phyloP scores from a whole-genome alignment of 2,329 filamentous ascomycete genomes.

The Epichloe sp. region DNA sequence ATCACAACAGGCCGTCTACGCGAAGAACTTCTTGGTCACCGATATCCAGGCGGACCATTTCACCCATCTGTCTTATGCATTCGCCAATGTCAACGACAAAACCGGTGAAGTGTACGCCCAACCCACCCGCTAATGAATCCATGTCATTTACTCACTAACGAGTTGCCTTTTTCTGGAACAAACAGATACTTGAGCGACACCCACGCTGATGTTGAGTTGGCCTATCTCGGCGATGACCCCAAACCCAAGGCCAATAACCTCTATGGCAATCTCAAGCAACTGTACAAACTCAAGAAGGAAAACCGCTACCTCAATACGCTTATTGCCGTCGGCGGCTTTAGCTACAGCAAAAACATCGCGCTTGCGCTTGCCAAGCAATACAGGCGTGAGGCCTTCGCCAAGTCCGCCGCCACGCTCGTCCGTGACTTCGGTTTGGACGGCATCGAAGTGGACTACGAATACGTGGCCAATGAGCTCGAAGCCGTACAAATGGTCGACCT shows the following conservation, averaged over 20 bases:
- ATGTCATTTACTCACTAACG: not conserved
- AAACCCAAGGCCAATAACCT: slow-evolving; percentile 45
- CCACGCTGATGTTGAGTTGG: slow-evolving; percentile 45
- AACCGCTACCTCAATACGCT: slow-evolving; percentile 62
- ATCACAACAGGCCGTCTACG: slow-evolving; percentile 49
- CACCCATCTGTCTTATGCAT: slow-evolving; percentile 58
- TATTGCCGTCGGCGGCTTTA: slow-evolving; percentile 70
- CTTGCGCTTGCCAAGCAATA: slow-evolving; percentile 46
- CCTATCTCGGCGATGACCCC: slow-evolving; percentile 48
- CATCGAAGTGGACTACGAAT: slow-evolving; percentile 46
- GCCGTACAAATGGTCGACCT: slow-evolving; percentile 28
- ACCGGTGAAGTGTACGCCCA: not conserved
- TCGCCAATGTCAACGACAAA: slow-evolving; percentile 28
- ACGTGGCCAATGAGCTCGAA: slow-evolving; percentile 26
- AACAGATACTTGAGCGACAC: slow-evolving; percentile 13
- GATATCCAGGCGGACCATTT: slow-evolving; percentile 54
- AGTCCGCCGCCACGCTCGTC: slow-evolving; percentile 33
- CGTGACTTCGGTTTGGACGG: slow-evolving; percentile 14
- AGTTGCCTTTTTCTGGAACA: no score
- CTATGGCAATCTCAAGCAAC: slow-evolving; percentile 66
- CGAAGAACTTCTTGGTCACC: slow-evolving; percentile 52
- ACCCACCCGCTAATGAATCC: not conserved
- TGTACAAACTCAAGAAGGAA: slow-evolving; percentile 57
- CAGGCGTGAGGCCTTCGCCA: slow-evolving; percentile 53
- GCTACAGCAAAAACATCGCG: slow-evolving; percentile 48